A percentile compares a stretch with the other conserved stretches of the same genome.
Evolutionary conservation across 202 grass and related monocot genomes (phyloP).

Genomic region (Setaria viridis): DNA sequence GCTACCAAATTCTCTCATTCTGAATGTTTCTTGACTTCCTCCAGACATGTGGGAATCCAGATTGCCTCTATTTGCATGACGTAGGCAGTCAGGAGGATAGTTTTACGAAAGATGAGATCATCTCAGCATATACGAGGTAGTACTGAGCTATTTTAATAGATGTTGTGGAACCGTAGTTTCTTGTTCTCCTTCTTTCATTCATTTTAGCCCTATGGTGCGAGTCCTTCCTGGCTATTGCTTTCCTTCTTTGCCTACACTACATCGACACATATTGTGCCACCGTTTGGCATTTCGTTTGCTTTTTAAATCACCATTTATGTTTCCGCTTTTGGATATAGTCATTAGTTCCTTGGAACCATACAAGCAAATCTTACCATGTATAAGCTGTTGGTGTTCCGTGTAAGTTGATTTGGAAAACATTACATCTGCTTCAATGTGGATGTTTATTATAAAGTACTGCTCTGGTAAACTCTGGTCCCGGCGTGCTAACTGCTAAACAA

Average conservation of each 20-base stretch:
- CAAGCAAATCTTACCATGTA: background rate
- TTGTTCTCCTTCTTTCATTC: conserved; percentile 27
- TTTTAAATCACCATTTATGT: conserved; percentile 16
- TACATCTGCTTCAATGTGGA: background rate
- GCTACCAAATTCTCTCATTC: conserved; percentile 32
- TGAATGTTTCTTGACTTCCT: conserved; percentile 45
- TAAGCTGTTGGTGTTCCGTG: conserved; percentile 12
- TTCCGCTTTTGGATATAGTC: background rate
- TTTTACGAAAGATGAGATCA: conserved; percentile 98
- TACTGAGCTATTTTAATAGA: conserved; percentile 16
- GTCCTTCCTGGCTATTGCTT: background rate
- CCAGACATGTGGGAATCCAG: conserved; percentile 96
- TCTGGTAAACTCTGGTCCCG: conserved; percentile 30
- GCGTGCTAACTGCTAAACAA: conserved; percentile 39
- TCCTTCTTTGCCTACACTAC: conserved; percentile 12
- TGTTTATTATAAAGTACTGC: conserved; percentile 1
- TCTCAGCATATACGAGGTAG: conserved; percentile 98
- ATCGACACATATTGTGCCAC: background rate
- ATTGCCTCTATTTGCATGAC: conserved; percentile 99
- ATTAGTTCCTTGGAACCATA: background rate
- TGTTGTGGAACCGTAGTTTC: conserved; percentile 2
- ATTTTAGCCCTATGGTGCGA: conserved; percentile 44
- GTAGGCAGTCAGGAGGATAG: conserved; percentile 95
- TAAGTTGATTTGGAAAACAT: conserved; percentile 36
- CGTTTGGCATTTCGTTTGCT: background rate